A percentile compares a stretch with the other conserved stretches of the same genome.
Conservation (phyloP, 495 filamentous ascomycete species). For the Talaromyces thailandensis region DNA sequence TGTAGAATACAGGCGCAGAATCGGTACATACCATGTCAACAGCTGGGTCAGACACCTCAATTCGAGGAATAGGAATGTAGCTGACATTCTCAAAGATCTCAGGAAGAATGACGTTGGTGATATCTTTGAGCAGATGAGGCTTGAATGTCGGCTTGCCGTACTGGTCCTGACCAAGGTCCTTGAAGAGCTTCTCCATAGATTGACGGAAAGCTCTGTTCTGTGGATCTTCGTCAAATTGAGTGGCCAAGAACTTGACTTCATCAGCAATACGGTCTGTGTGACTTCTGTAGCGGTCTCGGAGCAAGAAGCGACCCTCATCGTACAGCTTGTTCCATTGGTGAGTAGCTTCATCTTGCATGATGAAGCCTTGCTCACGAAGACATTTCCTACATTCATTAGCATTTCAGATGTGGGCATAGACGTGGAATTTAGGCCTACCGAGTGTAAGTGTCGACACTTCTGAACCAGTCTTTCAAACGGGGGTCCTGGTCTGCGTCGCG, state of each 20-base stretch:
- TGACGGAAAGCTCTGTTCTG: slow-evolving; percentile 73
- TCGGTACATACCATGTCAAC: slow-evolving; percentile 52
- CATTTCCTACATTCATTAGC: slow-evolving; percentile 41
- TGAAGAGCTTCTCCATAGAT: slow-evolving; percentile 77
- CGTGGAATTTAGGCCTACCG: slow-evolving; percentile 40
- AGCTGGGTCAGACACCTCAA: slow-evolving; percentile 82
- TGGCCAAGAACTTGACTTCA: slow-evolving; percentile 79
- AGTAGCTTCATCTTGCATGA: slow-evolving; percentile 76
- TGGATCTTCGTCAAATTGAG: slow-evolving; percentile 82
- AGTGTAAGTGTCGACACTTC: slow-evolving; percentile 63
- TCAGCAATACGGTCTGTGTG: slow-evolving; percentile 85
- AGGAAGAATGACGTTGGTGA: slow-evolving; percentile 80
- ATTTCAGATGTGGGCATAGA: background rate
- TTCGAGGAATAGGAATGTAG: slow-evolving; percentile 89
- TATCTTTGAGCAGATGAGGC: slow-evolving; percentile 80
- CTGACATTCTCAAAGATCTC: slow-evolving; percentile 76
- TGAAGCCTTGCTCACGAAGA: slow-evolving; percentile 80
- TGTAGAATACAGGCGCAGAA: background rate
- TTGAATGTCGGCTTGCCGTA: slow-evolving; percentile 84
- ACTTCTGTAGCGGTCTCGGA: slow-evolving; percentile 77
- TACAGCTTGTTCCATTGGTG: slow-evolving; percentile 77
- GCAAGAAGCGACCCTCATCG: slow-evolving; percentile 78
- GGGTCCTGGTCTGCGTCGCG: slow-evolving; percentile 83
- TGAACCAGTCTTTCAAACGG: slow-evolving; percentile 87
- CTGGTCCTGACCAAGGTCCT: slow-evolving; percentile 74